A percentile compares a stretch with the other conserved stretches of the same genome.
These are phyloP conservation scores for Stenogyne calaminthoides DNA, from an alignment of 305 asterid species.

Conservation along the genomic window DNA sequence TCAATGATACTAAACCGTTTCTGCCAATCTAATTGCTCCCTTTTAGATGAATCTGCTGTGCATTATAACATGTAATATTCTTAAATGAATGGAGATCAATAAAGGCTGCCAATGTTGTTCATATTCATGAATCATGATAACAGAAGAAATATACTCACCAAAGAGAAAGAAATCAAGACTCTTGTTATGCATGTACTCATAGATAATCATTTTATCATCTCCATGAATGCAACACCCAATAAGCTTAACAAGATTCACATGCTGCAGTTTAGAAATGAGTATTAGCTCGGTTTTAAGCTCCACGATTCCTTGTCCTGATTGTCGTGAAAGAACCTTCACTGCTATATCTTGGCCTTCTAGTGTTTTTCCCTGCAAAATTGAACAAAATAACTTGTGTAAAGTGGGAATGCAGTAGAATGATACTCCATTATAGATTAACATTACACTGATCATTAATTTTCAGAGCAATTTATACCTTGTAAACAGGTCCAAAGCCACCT, in stretches of 20 bases:
- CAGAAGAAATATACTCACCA: constrained; percentile 29
- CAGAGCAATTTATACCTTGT: constrained; percentile 32
- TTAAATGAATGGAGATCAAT: background rate
- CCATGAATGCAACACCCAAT: constrained; percentile 46
- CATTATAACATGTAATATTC: background rate
- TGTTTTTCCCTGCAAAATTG: constrained; percentile 36
- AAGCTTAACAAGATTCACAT: constrained; percentile 57
- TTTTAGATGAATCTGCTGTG: constrained; percentile 29
- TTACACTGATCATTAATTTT: background rate
- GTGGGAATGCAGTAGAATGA: background rate
- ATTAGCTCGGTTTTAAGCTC: constrained; percentile 58
- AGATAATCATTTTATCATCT: constrained; percentile 53
- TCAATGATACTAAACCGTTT: constrained; percentile 41
- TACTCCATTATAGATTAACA: background rate
- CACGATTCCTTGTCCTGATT: constrained; percentile 48
- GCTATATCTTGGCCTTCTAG: constrained; percentile 52
- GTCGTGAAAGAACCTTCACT: constrained; percentile 46
- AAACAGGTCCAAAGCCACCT: constrained; percentile 58
- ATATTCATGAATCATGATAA: background rate
- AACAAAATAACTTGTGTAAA: background rate
- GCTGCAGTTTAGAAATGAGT: constrained; percentile 55
- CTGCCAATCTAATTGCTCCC: constrained; percentile 36
- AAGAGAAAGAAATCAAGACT: constrained; percentile 56
- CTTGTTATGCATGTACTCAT: constrained; percentile 57
- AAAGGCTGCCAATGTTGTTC: background rate